phyloP scores from a whole-genome alignment of 2,329 filamentous ascomycete species.

The Paecilomyces fulvus region DNA sequence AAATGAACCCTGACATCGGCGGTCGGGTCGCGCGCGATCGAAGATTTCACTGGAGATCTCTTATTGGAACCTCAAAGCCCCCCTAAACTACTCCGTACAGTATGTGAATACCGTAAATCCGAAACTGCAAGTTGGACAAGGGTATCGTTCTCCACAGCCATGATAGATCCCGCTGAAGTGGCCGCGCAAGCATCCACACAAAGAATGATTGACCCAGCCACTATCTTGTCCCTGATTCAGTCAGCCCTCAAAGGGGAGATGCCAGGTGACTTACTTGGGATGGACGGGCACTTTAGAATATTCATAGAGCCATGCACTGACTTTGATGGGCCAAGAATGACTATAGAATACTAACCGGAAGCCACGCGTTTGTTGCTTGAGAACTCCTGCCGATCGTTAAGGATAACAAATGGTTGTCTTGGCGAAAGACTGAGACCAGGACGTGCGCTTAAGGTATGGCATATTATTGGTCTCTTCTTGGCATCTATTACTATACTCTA shows the following conservation, averaged over 20 bases:
- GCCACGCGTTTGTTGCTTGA: background rate
- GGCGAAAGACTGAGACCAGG: background rate
- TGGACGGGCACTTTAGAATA: background rate
- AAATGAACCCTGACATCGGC: too few species aligned
- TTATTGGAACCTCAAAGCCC: too few species aligned
- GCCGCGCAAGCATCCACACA: background rate
- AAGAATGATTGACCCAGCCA: background rate
- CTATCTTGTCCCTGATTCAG: background rate
- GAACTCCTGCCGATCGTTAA: background rate
- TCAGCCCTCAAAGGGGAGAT: background rate
- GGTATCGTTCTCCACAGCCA: background rate
- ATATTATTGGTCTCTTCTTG: background rate
- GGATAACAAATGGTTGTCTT: background rate
- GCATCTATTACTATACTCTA: background rate
- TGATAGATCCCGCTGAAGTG: background rate
- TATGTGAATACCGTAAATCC: background rate
- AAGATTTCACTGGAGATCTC: too few species aligned
- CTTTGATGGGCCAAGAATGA: background rate
- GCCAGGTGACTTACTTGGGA: background rate
- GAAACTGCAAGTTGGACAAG: background rate
- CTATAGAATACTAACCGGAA: background rate
- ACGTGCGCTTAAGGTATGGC: background rate
- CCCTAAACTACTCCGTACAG: background rate
- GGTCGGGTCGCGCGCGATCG: too few species aligned
- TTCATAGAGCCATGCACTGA: background rate